These are phyloP conservation scores for Chenopodium suecicum DNA, from an alignment of 148 eudicot species.

Conservation along the genomic window DNA sequence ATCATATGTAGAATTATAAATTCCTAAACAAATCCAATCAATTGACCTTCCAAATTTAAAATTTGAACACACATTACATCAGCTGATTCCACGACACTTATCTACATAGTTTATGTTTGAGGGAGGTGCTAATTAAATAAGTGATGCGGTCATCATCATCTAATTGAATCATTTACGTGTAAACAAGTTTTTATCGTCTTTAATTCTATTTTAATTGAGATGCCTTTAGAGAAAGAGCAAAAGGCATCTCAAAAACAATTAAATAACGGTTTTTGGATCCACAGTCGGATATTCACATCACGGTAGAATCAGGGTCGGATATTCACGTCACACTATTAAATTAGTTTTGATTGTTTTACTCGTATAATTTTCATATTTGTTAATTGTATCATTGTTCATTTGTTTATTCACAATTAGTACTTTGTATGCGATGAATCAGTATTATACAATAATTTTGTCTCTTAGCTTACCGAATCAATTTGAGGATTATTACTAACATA, in stretches of 20 bases:
- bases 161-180: neutral
- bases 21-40: neutral
- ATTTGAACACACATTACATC: neutral
- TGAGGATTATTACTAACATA: neutral
- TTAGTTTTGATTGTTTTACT: neutral
- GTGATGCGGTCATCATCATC: neutral
- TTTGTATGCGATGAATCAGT: neutral
- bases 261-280: neutral
- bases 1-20: no score
- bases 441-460: neutral
- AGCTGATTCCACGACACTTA: neutral
- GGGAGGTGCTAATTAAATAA: neutral
- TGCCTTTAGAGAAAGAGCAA: conserved; percentile 9
- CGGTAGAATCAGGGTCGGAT: conserved; percentile 21
- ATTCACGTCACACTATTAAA: conserved; percentile 27
- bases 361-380: neutral
- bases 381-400: neutral
- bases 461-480: neutral
- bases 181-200: neutral
- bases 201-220: neutral
- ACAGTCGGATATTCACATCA: conserved; percentile 21
- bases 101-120: neutral
- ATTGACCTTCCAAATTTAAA: neutral
- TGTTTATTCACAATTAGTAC: neutral
- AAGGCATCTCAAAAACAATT: conserved; percentile 14